These are phyloP conservation scores for Blastocystis sp. DNA, from an alignment of 352 stramenopile species.

Conservation along the genomic window DNA sequence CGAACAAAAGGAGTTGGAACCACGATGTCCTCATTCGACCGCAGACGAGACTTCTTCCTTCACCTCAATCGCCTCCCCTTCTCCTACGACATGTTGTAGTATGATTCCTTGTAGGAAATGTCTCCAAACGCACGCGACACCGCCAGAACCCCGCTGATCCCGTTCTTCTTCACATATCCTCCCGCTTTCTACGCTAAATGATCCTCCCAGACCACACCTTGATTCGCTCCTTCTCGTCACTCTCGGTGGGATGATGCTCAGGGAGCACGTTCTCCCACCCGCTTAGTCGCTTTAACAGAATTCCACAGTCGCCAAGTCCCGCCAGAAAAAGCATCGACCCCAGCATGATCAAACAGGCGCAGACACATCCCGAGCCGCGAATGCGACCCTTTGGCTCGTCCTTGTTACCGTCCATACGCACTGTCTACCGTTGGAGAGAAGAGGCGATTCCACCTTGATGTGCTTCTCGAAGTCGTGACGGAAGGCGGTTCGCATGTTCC, in stretches of 20 bases:
- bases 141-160: not conserved
- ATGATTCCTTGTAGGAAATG: not conserved
- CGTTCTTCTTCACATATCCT: not conserved
- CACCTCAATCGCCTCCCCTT: not conserved
- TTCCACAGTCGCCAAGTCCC: not conserved
- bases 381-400: not conserved
- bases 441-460: not conserved
- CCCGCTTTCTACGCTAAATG: not conserved
- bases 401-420: not conserved
- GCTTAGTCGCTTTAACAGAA: not conserved
- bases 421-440: not conserved
- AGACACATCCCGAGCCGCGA: not conserved
- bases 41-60: not conserved
- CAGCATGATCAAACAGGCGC: not conserved
- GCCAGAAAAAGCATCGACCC: not conserved
- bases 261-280: not conserved
- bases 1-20: not conserved
- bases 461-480: not conserved
- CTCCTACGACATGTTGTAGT: slow-evolving; percentile 19
- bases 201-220: not conserved
- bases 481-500: not conserved
- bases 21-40: not conserved
- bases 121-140: not conserved
- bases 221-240: not conserved
- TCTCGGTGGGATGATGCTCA: not conserved